Evolutionary conservation across 75 land plant genomes (phyloP).

Genomic region (Pinus albicaulis): DNA sequence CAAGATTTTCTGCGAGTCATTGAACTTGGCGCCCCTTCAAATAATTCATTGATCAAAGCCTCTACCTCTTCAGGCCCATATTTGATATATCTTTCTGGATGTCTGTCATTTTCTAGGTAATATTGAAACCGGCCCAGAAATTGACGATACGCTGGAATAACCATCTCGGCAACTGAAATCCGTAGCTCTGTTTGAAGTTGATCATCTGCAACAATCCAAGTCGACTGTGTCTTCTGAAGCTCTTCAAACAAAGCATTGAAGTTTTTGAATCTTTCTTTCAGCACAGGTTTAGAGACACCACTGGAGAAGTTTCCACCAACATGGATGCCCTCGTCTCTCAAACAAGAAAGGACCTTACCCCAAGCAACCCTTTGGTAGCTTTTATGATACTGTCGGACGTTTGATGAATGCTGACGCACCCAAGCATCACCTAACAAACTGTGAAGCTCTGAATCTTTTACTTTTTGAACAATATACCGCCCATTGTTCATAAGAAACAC

Average conservation of each 20-base stretch:
- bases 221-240: constrained; percentile 66
- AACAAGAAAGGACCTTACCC: constrained; percentile 46
- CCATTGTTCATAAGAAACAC: constrained; percentile 53
- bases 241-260: constrained; percentile 79
- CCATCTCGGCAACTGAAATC: constrained; percentile 66
- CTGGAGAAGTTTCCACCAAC: constrained; percentile 22
- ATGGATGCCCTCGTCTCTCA: constrained; percentile 71
- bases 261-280: constrained; percentile 82
- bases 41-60: constrained; percentile 60
- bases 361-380: constrained; percentile 79
- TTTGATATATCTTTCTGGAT: constrained; percentile 71
- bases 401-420: constrained; percentile 46
- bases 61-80: constrained; percentile 80
- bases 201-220: constrained; percentile 75
- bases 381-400: constrained; percentile 58
- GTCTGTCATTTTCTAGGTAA: constrained; percentile 50
- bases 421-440: constrained; percentile 58
- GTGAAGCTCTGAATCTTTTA: constrained; percentile 55
- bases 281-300: constrained; percentile 44
- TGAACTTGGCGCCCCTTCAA: constrained; percentile 55
- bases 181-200: constrained; percentile 82
- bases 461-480: constrained; percentile 77
- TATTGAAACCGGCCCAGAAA: constrained; percentile 66
- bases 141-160: constrained; percentile 76
- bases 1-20: constrained; percentile 41